Evolutionary conservation across 306 rosid species (phyloP).

Genomic region (Prunus davidiana): DNA sequence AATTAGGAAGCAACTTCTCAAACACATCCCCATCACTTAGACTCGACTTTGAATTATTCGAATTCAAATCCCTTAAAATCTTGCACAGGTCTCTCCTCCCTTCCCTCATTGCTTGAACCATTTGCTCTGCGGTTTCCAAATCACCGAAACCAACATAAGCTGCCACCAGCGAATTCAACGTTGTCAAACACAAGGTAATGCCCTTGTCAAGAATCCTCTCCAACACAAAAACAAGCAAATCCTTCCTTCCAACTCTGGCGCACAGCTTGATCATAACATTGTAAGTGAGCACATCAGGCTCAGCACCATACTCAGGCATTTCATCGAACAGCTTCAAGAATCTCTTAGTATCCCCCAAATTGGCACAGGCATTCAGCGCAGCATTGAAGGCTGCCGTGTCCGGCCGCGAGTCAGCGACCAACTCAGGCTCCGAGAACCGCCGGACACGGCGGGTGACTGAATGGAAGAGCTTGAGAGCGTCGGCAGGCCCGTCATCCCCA

Average conservation of each 20-base stretch:
- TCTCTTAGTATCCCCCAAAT: constrained; percentile 52
- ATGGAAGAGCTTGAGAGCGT: constrained; percentile 59
- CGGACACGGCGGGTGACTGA: constrained; percentile 58
- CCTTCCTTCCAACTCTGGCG: constrained; percentile 58
- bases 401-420: constrained; percentile 63
- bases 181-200: constrained; percentile 58
- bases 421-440: constrained; percentile 32
- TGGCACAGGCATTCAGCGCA: constrained; percentile 85
- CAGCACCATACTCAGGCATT: constrained; percentile 56
- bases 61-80: constrained; percentile 49
- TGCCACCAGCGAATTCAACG: constrained; percentile 73
- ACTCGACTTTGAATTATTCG: constrained; percentile 6
- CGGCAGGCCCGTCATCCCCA: constrained; percentile 56
- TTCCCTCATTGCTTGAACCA: constrained; percentile 93
- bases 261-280: constrained; percentile 80
- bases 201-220: constrained; percentile 70
- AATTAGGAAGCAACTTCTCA: constrained; percentile 75
- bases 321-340: constrained; percentile 87
- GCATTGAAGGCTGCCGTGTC: constrained; percentile 87
- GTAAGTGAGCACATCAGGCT: constrained; percentile 75
- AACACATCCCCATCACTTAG: constrained; percentile 30
- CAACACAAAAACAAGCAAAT: constrained; percentile 64
- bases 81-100: constrained; percentile 67
- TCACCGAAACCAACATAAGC: constrained; percentile 85
- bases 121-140: constrained; percentile 66